phyloP scores from a whole-genome alignment of 345 rosid species.

The Citrus unshiu region DNA sequence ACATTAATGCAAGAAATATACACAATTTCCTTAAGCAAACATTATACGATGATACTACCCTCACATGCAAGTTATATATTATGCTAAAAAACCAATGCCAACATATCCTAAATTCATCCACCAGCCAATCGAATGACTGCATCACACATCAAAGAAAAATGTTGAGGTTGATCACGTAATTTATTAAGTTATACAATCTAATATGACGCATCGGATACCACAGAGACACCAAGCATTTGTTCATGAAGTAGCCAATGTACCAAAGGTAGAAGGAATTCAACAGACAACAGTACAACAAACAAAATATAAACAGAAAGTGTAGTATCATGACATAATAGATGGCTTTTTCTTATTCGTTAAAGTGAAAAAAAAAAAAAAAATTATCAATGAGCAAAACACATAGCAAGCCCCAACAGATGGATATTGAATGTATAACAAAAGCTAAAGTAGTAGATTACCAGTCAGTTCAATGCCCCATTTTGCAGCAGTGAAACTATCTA shows the following conservation, averaged over 20 bases:
- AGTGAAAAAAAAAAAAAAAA: background rate
- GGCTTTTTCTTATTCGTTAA: background rate
- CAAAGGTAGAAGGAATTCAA: background rate
- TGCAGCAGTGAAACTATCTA: background rate
- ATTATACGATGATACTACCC: background rate
- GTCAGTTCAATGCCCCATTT: background rate
- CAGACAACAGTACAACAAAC: background rate
- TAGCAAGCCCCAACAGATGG: background rate
- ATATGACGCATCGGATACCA: background rate
- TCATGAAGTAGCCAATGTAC: background rate
- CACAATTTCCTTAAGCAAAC: background rate
- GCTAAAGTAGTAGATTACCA: conserved; percentile 15
- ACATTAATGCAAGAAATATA: background rate
- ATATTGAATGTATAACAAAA: conserved; percentile 1
- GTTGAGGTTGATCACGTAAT: background rate
- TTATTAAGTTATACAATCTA: background rate
- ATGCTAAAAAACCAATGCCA: background rate
- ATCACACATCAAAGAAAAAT: background rate
- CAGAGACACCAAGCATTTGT: background rate
- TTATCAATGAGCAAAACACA: background rate
- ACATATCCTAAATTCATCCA: background rate
- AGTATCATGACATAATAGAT: background rate
- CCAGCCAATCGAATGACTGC: background rate
- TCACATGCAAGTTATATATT: background rate
- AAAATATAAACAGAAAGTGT: background rate